Conservation (phyloP, 1,139 yeast genomes). For the Blastobotrys arbuscula region DNA sequence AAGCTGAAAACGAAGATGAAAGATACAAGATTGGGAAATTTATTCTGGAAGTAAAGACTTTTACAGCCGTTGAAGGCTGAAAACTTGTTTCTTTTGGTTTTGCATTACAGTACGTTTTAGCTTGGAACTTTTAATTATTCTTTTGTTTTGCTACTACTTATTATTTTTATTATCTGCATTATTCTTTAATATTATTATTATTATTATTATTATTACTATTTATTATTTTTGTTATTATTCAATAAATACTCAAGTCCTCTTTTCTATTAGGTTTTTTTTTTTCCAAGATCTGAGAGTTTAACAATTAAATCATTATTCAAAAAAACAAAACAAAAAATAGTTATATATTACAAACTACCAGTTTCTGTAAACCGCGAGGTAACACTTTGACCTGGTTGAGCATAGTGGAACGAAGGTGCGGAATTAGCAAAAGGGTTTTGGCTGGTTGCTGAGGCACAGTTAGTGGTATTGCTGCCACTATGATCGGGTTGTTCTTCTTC, state of each 20-base stretch:
- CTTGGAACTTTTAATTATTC: not conserved
- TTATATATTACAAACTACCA: constrained; percentile 18
- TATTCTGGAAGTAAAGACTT: constrained; percentile 52
- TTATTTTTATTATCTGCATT: not conserved
- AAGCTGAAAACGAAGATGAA: constrained; percentile 50
- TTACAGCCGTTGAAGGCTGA: constrained; percentile 14
- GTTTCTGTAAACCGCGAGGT: constrained; percentile 23
- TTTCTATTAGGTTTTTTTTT: too few species aligned
- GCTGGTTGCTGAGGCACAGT: not conserved
- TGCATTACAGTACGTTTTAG: not conserved
- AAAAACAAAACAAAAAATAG: not conserved
- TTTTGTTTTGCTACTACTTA: not conserved
- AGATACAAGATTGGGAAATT: constrained; percentile 73
- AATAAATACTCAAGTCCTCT: too few species aligned
- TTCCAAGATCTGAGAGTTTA: too few species aligned
- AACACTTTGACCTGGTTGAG: constrained; percentile 8
- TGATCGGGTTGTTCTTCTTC: not conserved
- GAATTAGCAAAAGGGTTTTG: not conserved
- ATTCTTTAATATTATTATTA: not conserved
- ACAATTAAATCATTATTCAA: too few species aligned
- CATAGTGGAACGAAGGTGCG: not conserved
- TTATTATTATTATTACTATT: not conserved
- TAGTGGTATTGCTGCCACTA: not conserved
- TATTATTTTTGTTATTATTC: not conserved
- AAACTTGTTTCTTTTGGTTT: not conserved